phyloP scores from a whole-genome alignment of 225 moss, liverwort and hornwort species.

The Ulota crispa region DNA sequence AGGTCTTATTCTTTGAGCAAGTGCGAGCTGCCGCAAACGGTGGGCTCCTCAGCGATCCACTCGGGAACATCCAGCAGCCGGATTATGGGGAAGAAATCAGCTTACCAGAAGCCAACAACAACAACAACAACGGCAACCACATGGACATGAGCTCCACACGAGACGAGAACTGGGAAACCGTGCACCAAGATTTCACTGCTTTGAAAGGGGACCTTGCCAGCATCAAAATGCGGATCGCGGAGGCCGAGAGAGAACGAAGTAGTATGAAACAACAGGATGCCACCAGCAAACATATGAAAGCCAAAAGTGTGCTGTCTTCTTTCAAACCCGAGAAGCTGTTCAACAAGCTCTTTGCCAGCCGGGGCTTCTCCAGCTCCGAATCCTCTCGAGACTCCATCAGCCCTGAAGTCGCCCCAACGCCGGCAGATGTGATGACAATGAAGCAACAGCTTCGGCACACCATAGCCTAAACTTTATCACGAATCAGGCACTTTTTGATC shows the following conservation, averaged over 20 bases:
- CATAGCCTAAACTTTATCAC: constrained; percentile 33
- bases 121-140: constrained; percentile 15
- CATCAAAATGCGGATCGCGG: constrained; percentile 82
- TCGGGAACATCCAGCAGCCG: constrained; percentile 52
- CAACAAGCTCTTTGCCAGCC: constrained; percentile 50
- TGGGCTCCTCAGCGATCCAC: constrained; percentile 63
- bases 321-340: constrained; percentile 59
- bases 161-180: constrained; percentile 79
- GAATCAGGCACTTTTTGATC: background rate
- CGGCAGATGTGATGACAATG: constrained; percentile 33
- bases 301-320: constrained; percentile 44
- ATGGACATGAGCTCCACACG: constrained; percentile 31
- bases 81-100: constrained; percentile 52
- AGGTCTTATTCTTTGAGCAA: constrained; percentile 95
- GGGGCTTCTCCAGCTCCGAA: constrained; percentile 63
- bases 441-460: constrained; percentile 52
- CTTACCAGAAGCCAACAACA: constrained; percentile 38
- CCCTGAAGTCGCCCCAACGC: constrained; percentile 36
- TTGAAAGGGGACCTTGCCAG: constrained; percentile 85
- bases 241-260: constrained; percentile 74
- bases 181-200: constrained; percentile 85
- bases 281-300: constrained; percentile 52
- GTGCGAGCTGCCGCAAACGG: constrained; percentile 75
- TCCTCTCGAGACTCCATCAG: constrained; percentile 58
- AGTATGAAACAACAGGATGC: constrained; percentile 37